Conservation (phyloP, 345 rosid genomes). For the Aegle marmelos region DNA sequence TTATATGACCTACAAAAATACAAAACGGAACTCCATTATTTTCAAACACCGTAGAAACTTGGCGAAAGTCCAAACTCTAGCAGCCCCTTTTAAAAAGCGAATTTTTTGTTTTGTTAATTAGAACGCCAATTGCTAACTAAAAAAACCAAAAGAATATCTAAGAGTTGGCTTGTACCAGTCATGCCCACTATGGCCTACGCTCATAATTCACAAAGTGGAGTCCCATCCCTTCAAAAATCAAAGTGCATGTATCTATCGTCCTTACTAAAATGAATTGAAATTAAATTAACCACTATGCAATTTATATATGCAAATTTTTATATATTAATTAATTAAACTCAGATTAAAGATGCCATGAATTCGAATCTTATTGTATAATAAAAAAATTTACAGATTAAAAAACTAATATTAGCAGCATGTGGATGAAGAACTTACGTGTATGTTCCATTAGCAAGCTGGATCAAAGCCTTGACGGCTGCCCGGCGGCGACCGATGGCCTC, state of each 20-base stretch:
- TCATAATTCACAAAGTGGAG: slow-evolving; percentile 1
- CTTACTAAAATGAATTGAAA: neutral
- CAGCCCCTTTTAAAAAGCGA: neutral
- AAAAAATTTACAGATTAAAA: too few relatives aligned
- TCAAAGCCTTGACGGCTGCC: slow-evolving; percentile 69
- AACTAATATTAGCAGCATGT: too few relatives aligned
- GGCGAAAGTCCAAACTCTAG: slow-evolving; percentile 1
- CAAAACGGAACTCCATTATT: neutral
- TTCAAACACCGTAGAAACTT: neutral
- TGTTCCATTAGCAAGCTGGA: slow-evolving; percentile 75
- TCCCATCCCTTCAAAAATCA: neutral
- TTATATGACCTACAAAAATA: neutral
- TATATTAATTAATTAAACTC: neutral
- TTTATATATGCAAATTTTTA: too few relatives aligned
- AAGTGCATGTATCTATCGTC: neutral
- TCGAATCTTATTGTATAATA: too few relatives aligned
- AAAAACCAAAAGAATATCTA: neutral
- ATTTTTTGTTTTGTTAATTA: neutral
- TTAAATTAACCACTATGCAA: neutral
- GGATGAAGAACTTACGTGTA: slow-evolving; percentile 56
- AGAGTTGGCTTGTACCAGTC: neutral
- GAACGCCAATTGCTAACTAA: neutral
- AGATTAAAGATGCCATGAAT: too few relatives aligned
- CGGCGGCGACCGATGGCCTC: slow-evolving; percentile 40
- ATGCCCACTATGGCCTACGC: neutral